Conservation (phyloP, 345 rosid species). For the Ricinus communis region DNA sequence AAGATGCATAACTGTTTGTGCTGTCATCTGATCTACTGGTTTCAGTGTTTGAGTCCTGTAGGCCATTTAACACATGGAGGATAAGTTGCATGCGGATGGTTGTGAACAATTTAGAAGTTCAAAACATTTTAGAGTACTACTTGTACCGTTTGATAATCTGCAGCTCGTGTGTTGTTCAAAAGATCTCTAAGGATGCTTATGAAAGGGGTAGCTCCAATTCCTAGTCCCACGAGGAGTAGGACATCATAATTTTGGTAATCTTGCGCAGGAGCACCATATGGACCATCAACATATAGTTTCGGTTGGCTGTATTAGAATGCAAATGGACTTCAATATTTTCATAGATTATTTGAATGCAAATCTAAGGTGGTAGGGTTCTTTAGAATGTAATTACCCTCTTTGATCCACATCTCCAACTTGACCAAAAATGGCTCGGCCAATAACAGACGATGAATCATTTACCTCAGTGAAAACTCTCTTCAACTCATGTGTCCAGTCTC, state of each 20-base stretch:
- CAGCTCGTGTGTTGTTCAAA: slow-evolving; percentile 56
- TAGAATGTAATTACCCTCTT: slow-evolving; percentile 40
- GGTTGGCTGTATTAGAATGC: slow-evolving; percentile 72
- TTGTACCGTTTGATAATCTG: slow-evolving; percentile 63
- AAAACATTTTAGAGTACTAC: neutral
- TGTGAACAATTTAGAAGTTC: neutral
- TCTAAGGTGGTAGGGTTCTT: neutral
- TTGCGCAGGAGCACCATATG: slow-evolving; percentile 97
- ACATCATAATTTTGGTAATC: slow-evolving; percentile 89
- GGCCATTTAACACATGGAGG: neutral
- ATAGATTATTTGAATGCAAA: neutral
- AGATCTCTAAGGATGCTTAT: slow-evolving; percentile 91
- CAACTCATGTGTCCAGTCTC: slow-evolving; percentile 94
- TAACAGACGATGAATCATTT: slow-evolving; percentile 47
- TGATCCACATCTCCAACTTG: slow-evolving; percentile 39
- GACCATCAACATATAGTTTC: slow-evolving; percentile 74
- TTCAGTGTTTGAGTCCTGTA: slow-evolving; percentile 63
- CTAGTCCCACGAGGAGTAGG: slow-evolving; percentile 88
- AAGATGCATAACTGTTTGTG: slow-evolving; percentile 67
- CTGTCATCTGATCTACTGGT: slow-evolving; percentile 65
- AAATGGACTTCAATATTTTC: neutral
- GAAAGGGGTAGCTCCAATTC: slow-evolving; percentile 98
- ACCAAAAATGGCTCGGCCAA: slow-evolving; percentile 62
- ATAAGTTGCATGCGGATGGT: slow-evolving; percentile 1
- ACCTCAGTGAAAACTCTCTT: slow-evolving; percentile 60